Conservation (phyloP, 2,329 filamentous ascomycete genomes). For the Seiridium unicorne region DNA sequence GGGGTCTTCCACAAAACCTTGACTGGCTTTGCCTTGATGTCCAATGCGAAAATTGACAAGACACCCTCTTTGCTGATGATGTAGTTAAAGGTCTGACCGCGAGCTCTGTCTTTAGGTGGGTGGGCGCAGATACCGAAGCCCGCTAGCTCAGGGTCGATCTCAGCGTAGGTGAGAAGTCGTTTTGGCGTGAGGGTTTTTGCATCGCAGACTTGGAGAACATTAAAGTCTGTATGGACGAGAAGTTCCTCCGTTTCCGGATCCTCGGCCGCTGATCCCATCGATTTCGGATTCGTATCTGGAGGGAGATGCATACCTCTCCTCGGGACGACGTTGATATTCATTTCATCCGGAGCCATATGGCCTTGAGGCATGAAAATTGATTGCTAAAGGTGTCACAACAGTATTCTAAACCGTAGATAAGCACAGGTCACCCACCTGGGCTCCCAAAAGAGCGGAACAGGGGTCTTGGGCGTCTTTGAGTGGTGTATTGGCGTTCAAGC, state of each 20-base stretch:
- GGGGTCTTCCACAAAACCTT: slow-evolving; percentile 14
- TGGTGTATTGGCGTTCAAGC: slow-evolving; percentile 13
- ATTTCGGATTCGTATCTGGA: slow-evolving; percentile 11
- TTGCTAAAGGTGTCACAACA: slow-evolving; percentile 7
- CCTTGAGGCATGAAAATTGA: slow-evolving; percentile 8
- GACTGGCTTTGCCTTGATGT: slow-evolving; percentile 10
- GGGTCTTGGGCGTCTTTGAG: slow-evolving; percentile 12
- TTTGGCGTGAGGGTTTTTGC: slow-evolving; percentile 14
- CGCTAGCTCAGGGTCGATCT: slow-evolving; percentile 13
- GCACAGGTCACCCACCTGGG: slow-evolving; percentile 9
- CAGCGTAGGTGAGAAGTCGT: slow-evolving; percentile 15
- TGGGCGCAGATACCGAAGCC: slow-evolving; percentile 16
- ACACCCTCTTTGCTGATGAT: slow-evolving; percentile 10
- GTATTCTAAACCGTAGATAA: background rate
- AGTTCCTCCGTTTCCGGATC: slow-evolving; percentile 12
- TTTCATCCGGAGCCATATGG: slow-evolving; percentile 10
- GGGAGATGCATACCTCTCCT: slow-evolving; percentile 13
- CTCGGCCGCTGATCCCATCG: slow-evolving; percentile 3
- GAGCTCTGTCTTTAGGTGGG: slow-evolving; percentile 13
- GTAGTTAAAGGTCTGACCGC: slow-evolving; percentile 15
- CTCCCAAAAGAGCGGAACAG: slow-evolving; percentile 12
- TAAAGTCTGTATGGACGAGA: slow-evolving; percentile 14
- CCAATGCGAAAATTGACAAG: slow-evolving; percentile 13
- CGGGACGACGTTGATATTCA: slow-evolving; percentile 13
- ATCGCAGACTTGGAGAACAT: slow-evolving; percentile 13